A percentile compares a stretch with the other conserved stretches of the same genome.
Evolutionary conservation across 495 filamentous ascomycete species (phyloP).

Genomic region (Penicillium salamii): DNA sequence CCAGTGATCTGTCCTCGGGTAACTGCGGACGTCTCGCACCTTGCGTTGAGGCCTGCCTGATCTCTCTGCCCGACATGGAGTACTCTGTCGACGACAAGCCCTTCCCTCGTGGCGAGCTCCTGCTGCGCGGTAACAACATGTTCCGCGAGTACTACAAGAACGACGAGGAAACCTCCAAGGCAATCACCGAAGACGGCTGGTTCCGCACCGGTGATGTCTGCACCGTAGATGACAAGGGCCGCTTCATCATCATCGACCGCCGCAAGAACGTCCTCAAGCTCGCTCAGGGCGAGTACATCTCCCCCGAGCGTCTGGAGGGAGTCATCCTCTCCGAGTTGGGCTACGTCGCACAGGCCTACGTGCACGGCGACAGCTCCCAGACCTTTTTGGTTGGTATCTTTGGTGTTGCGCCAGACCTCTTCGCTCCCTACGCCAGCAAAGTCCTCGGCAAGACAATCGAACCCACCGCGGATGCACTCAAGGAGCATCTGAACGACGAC

Average conservation of each 20-base stretch:
- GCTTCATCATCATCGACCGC: slow-evolving; percentile 91
- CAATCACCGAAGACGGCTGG: slow-evolving; percentile 86
- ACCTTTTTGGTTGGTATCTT: slow-evolving; percentile 83
- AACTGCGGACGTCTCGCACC: slow-evolving; percentile 76
- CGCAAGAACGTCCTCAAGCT: slow-evolving; percentile 98
- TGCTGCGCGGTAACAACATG: slow-evolving; percentile 72
- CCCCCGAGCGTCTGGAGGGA: slow-evolving; percentile 95
- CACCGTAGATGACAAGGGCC: slow-evolving; percentile 76
- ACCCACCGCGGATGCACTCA: slow-evolving; percentile 58
- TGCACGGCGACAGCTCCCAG: slow-evolving; percentile 88
- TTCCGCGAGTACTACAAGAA: slow-evolving; percentile 90
- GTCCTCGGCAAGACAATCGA: slow-evolving; percentile 65
- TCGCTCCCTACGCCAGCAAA: slow-evolving; percentile 74
- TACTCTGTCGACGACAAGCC: slow-evolving; percentile 90
- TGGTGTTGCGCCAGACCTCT: slow-evolving; percentile 76
- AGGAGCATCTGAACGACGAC: slow-evolving; percentile 59
- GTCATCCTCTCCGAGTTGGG: slow-evolving; percentile 78
- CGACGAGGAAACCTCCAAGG: slow-evolving; percentile 78
- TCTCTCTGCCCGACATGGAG: slow-evolving; percentile 91
- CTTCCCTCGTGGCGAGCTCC: slow-evolving; percentile 86
- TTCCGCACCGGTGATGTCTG: slow-evolving; percentile 94
- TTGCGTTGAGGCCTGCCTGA: slow-evolving; percentile 72
- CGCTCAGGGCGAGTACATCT: slow-evolving; percentile 96
- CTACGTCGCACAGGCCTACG: slow-evolving; percentile 75
- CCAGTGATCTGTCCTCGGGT: slow-evolving; percentile 67